Conservation (phyloP, 169 alveolate genomes). For the Plasmodium relictum region DNA sequence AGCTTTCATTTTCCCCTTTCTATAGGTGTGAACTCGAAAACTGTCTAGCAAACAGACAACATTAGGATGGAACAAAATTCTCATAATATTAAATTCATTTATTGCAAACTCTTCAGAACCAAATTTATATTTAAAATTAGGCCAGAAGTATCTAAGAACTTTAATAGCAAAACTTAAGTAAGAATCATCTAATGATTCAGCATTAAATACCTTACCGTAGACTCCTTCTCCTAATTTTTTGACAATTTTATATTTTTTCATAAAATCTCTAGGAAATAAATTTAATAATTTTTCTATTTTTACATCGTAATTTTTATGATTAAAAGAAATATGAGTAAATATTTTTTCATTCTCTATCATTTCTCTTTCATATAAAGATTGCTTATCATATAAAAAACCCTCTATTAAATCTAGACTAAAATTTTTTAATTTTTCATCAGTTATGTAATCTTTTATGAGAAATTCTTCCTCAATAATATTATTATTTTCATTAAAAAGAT, state of each 20-base stretch:
- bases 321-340: slow-evolving; percentile 22
- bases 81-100: slow-evolving; percentile 63
- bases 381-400: slow-evolving; percentile 64
- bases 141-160: slow-evolving; percentile 67
- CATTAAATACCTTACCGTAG: slow-evolving; percentile 85
- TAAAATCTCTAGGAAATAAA: slow-evolving; percentile 72
- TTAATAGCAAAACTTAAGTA: slow-evolving; percentile 64
- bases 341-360: slow-evolving; percentile 66
- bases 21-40: slow-evolving; percentile 60
- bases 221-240: slow-evolving; percentile 86
- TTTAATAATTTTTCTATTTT: slow-evolving; percentile 51
- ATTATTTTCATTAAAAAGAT: slow-evolving; percentile 7
- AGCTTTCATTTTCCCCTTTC: slow-evolving; percentile 14
- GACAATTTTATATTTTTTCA: slow-evolving; percentile 77
- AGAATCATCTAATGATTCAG: slow-evolving; percentile 69
- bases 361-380: slow-evolving; percentile 62
- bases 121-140: slow-evolving; percentile 55
- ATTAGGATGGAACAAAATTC: slow-evolving; percentile 66
- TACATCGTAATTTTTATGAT: slow-evolving; percentile 46
- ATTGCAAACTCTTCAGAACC: slow-evolving; percentile 75
- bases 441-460: slow-evolving; percentile 25
- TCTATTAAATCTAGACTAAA: slow-evolving; percentile 39
- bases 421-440: slow-evolving; percentile 60
- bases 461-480: background rate
- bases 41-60: slow-evolving; percentile 56